Evolutionary conservation across 1,139 yeast genomes (phyloP).

Genomic region (Tardiomyces blankii): DNA sequence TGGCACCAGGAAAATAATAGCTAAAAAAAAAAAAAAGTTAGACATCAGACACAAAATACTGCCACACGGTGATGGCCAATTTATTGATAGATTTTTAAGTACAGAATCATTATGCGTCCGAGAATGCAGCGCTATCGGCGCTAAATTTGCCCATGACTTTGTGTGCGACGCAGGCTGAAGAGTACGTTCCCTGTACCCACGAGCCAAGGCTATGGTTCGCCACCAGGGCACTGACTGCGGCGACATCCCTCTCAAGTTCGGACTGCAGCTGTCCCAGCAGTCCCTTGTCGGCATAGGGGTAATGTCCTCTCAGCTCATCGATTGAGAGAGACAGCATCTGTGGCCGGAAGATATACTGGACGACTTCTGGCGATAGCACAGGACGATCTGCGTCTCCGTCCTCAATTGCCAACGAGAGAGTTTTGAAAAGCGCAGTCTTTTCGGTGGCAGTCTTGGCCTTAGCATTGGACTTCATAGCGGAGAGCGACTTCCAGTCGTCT

Average conservation of each 20-base stretch:
- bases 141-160: background rate
- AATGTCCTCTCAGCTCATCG: slow-evolving; percentile 6
- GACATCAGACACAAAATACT: too few relatives aligned
- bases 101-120: background rate
- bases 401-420: slow-evolving; percentile 7
- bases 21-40: too few relatives aligned
- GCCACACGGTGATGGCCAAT: too few relatives aligned
- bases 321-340: background rate
- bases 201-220: slow-evolving; percentile 10
- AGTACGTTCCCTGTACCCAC: slow-evolving; percentile 14
- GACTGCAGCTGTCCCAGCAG: slow-evolving; percentile 6
- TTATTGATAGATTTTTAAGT: too few relatives aligned
- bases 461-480: slow-evolving; percentile 35
- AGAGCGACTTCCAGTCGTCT: slow-evolving; percentile 44
- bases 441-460: slow-evolving; percentile 31
- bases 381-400: background rate
- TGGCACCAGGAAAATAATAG: too few relatives aligned
- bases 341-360: background rate
- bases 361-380: background rate
- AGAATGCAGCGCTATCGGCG: background rate
- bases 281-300: slow-evolving; percentile 13
- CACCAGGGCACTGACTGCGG: slow-evolving; percentile 1
- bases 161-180: slow-evolving; percentile 1
- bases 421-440: slow-evolving; percentile 33
- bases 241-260: slow-evolving; percentile 1